Conservation (phyloP, 768 basidiomycete species). For the Termitomyces sp. region DNA sequence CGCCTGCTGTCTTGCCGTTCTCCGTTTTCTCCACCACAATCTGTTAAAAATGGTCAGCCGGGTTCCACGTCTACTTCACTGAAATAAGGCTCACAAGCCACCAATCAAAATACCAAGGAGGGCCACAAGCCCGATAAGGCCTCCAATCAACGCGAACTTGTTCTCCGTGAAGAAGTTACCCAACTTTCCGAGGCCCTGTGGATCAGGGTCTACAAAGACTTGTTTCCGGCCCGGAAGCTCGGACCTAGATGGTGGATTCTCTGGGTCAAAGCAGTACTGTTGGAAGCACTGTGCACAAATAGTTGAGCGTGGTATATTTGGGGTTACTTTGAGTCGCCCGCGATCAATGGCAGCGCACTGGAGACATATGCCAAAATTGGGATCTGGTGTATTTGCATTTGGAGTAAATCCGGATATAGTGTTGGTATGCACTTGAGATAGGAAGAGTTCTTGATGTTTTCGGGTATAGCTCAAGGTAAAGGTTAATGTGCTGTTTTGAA, state of each 20-base stretch:
- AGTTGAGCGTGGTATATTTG: conserved; percentile 33
- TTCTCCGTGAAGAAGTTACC: conserved; percentile 37
- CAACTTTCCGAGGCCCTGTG: conserved; percentile 40
- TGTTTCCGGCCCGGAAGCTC: conserved; percentile 43
- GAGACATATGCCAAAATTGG: conserved; percentile 62
- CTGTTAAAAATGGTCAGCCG: conserved; percentile 9
- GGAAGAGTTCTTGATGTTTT: conserved; percentile 49
- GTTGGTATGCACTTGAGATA: conserved; percentile 58
- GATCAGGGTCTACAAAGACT: conserved; percentile 52
- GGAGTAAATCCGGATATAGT: conserved; percentile 58
- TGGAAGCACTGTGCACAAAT: conserved; percentile 43
- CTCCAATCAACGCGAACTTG: conserved; percentile 48
- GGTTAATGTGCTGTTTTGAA: conserved; percentile 42
- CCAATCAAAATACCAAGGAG: conserved; percentile 34
- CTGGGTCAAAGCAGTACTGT: conserved; percentile 53
- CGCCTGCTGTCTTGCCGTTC: conserved; percentile 5
- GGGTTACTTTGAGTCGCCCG: conserved; percentile 36
- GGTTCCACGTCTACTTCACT: neutral
- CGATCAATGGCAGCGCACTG: conserved; percentile 61
- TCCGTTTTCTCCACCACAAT: conserved; percentile 25
- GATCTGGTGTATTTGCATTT: conserved; percentile 55
- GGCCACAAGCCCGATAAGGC: conserved; percentile 35
- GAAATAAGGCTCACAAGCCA: conserved; percentile 31
- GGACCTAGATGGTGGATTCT: conserved; percentile 35
- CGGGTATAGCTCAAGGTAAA: conserved; percentile 59